Evolutionary conservation across 139 green algal genomes (phyloP).

Genomic region (Chlorella sp.): DNA sequence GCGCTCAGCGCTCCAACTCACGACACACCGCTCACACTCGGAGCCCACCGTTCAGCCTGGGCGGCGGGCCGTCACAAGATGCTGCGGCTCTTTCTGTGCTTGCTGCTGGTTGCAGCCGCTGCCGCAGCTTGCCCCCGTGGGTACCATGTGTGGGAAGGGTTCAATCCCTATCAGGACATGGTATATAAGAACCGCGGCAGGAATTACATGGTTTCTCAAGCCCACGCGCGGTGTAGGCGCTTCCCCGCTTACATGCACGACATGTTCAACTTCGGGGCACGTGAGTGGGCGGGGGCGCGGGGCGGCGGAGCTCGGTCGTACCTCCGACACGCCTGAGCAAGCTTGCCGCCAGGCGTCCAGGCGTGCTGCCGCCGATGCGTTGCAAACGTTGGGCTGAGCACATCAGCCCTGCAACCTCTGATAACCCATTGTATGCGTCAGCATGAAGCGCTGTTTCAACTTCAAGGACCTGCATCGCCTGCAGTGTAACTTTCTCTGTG

Average conservation of each 20-base stretch:
- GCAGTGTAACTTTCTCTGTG: too few species aligned
- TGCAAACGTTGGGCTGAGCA: too few species aligned
- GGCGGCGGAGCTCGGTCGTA: too few species aligned
- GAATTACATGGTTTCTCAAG: background rate
- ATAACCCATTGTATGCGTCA: too few species aligned
- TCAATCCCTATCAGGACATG: constrained; percentile 18
- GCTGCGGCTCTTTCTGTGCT: background rate
- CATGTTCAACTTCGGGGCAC: constrained; percentile 1
- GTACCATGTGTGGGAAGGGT: background rate
- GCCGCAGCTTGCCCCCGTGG: background rate
- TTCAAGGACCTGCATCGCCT: too few species aligned
- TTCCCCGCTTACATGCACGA: constrained; percentile 12
- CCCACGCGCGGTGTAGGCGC: background rate
- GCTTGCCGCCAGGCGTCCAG: too few species aligned
- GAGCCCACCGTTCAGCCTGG: background rate
- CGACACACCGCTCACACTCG: background rate
- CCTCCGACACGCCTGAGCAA: too few species aligned
- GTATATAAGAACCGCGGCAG: background rate
- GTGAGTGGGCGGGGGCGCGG: background rate
- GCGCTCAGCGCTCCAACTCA: background rate
- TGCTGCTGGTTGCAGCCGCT: background rate
- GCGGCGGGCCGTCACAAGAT: background rate
- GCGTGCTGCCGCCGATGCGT: too few species aligned
- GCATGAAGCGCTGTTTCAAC: too few species aligned
- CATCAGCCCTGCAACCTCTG: too few species aligned